Evolutionary conservation across 768 basidiomycete species (phyloP), one percentile per base, ranked within the genome.

Genomic region (Pholiota microspora): DNA sequence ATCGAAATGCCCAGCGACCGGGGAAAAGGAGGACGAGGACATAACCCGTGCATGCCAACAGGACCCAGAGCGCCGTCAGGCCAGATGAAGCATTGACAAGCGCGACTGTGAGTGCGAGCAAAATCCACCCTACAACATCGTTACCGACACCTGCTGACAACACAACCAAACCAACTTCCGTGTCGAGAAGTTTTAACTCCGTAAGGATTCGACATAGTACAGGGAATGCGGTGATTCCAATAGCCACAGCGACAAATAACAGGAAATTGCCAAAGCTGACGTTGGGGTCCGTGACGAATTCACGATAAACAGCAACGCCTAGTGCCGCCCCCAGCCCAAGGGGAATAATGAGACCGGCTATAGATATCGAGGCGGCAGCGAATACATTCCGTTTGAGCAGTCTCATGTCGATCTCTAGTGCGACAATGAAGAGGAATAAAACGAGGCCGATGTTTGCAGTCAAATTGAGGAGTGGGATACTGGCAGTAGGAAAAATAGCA

Each of bases 171-270:
- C 94, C 94, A 18, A 97, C 92, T 16, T 81, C 80, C 21, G 90
- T 93, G 47, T 91, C 86, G 44, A 95, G 77, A 2, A 97, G 80
- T 64, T 88, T 87, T 57, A 87, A 76, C 58, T 91, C 90, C 1
- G 87, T 87, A 16, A 96, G 78, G 64, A 94, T 95, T 68, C 92
- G 81, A 71, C 88, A 90, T 2, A 92, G 78, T 2, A 92, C 88
- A 0, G 89, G 88, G 71, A 92, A 92, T 0, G 88, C 88, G 3
- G 88, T 90, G 67, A 90, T 89, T 4, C 88, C 83, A 62, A 90
- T 78, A 2, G 92, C 89, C 6, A 92, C 90, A 25, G 89, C 90
- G 52, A 84, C 80, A 72, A 96, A 96, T 24, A 96, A 81, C 29
- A 93, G 69, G 71, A 94, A 95, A 67, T 90, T 82, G 21, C 91